Conservation (phyloP, 805 yeast species). For the Helenozyma baotianmanensis region DNA sequence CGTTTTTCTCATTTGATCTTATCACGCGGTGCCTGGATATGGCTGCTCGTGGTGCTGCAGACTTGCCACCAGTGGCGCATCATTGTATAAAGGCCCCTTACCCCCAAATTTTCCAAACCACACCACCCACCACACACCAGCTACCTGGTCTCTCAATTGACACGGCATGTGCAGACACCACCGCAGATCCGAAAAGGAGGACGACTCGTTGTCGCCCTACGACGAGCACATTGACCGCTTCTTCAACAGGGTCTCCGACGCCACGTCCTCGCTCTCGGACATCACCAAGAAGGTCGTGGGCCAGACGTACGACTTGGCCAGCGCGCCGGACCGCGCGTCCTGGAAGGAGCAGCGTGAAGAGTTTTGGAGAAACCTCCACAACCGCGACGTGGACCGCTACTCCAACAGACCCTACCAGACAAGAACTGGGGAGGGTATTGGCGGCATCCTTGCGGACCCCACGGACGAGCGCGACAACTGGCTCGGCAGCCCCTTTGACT, state of each 20-base stretch:
- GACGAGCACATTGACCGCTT: conserved; percentile 22
- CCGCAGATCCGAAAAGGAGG: not conserved
- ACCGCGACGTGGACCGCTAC: conserved; percentile 9
- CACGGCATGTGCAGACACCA: not conserved
- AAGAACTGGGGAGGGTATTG: conserved; percentile 4
- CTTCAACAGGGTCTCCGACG: conserved; percentile 20
- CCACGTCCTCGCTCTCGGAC: conserved; percentile 22
- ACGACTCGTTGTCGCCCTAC: conserved; percentile 7
- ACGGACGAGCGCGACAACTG: conserved; percentile 2
- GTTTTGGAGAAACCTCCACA: not conserved
- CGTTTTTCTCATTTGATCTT: no score
- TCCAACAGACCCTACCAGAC: conserved; percentile 22
- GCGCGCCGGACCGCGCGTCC: conserved; percentile 8
- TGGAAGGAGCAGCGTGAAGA: conserved; percentile 11
- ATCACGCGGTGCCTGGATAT: no score
- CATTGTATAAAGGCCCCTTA: not conserved
- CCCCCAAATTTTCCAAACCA: not conserved
- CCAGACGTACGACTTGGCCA: conserved; percentile 16
- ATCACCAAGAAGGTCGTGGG: conserved; percentile 23
- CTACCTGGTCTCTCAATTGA: no score
- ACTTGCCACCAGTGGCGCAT: not conserved
- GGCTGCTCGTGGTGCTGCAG: no score
- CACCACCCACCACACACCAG: not conserved
- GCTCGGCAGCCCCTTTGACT: conserved; percentile 6
- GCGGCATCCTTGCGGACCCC: conserved; percentile 1